A percentile compares a stretch with the other conserved stretches of the same genome.
Evolutionary conservation across 2,329 filamentous ascomycete genomes (phyloP).

Genomic region (Alternaria triticina): DNA sequence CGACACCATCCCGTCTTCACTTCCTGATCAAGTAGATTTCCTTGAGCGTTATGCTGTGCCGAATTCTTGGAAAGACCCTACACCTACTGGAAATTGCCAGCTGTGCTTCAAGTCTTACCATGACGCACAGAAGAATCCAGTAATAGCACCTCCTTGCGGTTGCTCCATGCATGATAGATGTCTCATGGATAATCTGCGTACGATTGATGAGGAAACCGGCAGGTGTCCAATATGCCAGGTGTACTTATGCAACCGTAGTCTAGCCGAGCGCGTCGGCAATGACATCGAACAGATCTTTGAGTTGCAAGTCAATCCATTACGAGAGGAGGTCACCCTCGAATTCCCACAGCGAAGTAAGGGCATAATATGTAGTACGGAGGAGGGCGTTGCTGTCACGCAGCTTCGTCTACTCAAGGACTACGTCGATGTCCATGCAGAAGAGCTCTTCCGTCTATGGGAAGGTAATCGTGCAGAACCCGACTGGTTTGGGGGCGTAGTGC

Average conservation of each 20-base stretch:
- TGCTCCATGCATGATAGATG: conserved; percentile 7
- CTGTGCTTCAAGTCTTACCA: conserved; percentile 2
- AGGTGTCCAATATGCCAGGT: conserved; percentile 12
- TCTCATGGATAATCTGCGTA: conserved; percentile 1
- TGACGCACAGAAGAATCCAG: neutral
- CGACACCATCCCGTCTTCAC: neutral
- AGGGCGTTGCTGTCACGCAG: conserved; percentile 14
- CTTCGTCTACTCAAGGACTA: conserved; percentile 20
- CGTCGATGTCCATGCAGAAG: conserved; percentile 14
- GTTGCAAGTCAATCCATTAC: neutral
- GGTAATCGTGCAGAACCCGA: conserved; percentile 5
- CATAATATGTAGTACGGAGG: conserved; percentile 9
- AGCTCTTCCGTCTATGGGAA: conserved; percentile 8
- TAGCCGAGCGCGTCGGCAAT: conserved; percentile 15
- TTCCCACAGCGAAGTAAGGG: conserved; percentile 8
- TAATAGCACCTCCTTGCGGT: neutral
- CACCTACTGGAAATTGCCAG: conserved; percentile 1
- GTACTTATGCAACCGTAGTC: conserved; percentile 5
- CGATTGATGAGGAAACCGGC: conserved; percentile 1
- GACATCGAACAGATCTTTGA: conserved; percentile 19
- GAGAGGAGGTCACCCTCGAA: conserved; percentile 1
- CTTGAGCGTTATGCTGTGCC: conserved; percentile 1
- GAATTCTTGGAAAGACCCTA: neutral
- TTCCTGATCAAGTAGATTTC: conserved; percentile 4
- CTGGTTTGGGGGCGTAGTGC: conserved; percentile 8